Evolutionary conservation across 805 yeast species (phyloP).

Genomic region (Ogataea wickerhamii): DNA sequence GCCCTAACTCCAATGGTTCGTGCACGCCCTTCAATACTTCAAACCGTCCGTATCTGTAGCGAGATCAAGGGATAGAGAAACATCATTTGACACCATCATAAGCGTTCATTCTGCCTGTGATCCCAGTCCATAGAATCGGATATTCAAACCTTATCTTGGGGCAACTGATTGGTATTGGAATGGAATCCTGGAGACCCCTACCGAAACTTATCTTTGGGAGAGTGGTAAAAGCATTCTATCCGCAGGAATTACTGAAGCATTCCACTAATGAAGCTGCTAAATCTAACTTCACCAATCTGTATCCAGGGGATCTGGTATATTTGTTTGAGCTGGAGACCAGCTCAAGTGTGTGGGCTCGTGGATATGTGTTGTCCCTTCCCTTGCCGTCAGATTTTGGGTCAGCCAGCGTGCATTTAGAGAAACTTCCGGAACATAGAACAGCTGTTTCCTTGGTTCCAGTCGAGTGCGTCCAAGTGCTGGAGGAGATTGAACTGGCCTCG

Average conservation of each 20-base stretch:
- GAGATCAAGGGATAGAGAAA: too few species aligned
- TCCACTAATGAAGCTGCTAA: constrained; percentile 8
- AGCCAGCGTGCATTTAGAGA: constrained; percentile 57
- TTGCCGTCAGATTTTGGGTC: constrained; percentile 65
- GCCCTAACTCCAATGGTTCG: too few species aligned
- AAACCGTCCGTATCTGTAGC: too few species aligned
- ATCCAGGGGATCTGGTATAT: constrained; percentile 75
- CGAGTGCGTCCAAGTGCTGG: constrained; percentile 45
- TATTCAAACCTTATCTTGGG: too few species aligned
- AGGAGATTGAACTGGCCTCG: constrained; percentile 29
- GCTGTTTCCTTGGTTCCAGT: constrained; percentile 61
- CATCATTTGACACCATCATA: too few species aligned
- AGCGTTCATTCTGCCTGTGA: too few species aligned
- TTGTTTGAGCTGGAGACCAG: constrained; percentile 55
- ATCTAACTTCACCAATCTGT: constrained; percentile 43
- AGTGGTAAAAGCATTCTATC: constrained; percentile 43
- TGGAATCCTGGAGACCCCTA: constrained; percentile 45
- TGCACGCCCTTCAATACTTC: too few species aligned
- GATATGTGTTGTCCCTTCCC: constrained; percentile 66
- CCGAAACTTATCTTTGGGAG: constrained; percentile 42
- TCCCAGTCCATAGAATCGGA: too few species aligned
- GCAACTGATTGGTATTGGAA: too few species aligned
- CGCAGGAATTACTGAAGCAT: constrained; percentile 32
- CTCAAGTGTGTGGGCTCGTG: constrained; percentile 71
- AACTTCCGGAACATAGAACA: constrained; percentile 54